Evolutionary conservation across 306 rosid genomes (phyloP), one percentile per base, ranked within the genome.

Genomic region (Fagus sylvatica): DNA sequence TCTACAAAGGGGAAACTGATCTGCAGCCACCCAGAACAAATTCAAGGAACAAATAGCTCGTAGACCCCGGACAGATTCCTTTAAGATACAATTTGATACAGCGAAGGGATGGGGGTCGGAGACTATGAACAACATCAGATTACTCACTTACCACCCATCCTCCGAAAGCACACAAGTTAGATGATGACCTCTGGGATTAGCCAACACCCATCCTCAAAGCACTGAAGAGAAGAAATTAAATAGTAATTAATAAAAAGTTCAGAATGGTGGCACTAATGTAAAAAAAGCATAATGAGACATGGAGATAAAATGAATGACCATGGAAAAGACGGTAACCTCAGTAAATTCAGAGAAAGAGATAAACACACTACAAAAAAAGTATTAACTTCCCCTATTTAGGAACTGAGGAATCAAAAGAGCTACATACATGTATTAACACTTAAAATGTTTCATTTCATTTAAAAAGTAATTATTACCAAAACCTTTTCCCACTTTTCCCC

Each of bases 101-200:
- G 74, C 64, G 75, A 61, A 57, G 73, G 56, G 87, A 68, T 72
- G 83, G 84, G 82, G 85, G 69, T 77, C 76, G 81, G 81, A 83
- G 87, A 83, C 79, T 77, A 80, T 77, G 87, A 83, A 76, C 81
- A 77, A 66, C 81, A 77, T 77, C 79, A 80, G 72, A 78, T 71
- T 80, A 72, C 83, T 83, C 86, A 86, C 89, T 80, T 79, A 80
- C 87, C 83, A 72, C 85, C 87, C 82, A 79, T 66, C 84, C 81
- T 80, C 85, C 62, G 61, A 80, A 56, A 78, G 81, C 87, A 53
- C 83, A 80, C 80, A n/a, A 80, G 87, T 76, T 78, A 74, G 89
- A 72, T 60, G 80, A 71, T 73, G 69, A 78, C 77, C 87, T 71
- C 71, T 54, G 65, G 83, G 73, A 78, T 77, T 79, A 62, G 89